Percentiles rank a stretch among this genome's conserved stretches.
These are phyloP conservation scores for Amanita muscaria DNA, from an alignment of 768 basidiomycete species.

Conservation along the genomic window DNA sequence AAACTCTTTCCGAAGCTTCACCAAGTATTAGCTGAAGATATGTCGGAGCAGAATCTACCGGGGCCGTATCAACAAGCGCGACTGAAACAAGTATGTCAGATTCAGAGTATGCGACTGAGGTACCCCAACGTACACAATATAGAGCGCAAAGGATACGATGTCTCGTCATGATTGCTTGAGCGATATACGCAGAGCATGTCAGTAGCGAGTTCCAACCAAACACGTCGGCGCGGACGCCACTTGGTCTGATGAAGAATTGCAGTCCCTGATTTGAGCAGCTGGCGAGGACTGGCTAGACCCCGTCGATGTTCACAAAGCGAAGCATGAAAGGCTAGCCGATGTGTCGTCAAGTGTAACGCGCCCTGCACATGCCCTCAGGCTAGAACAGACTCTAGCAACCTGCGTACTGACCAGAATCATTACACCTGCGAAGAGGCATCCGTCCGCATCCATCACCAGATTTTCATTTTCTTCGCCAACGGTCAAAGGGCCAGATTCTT, in stretches of 20 bases:
- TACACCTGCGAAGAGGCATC: constrained; percentile 39
- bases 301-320: constrained; percentile 41
- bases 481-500: constrained; percentile 50
- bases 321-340: constrained; percentile 59
- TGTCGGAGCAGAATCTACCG: constrained; percentile 36
- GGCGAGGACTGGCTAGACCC: constrained; percentile 20
- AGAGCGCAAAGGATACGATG: constrained; percentile 43
- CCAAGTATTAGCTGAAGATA: constrained; percentile 30
- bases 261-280: constrained; percentile 41
- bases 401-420: constrained; percentile 33
- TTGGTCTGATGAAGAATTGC: constrained; percentile 38
- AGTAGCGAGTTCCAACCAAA: constrained; percentile 55
- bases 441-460: constrained; percentile 46
- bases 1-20: constrained; percentile 15
- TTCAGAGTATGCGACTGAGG: no score
- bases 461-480: constrained; percentile 36
- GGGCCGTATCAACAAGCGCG: constrained; percentile 37
- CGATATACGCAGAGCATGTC: constrained; percentile 54
- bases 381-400: background rate
- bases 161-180: constrained; percentile 45
- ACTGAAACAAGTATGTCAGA: background rate
- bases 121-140: constrained; percentile 35
- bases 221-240: constrained; percentile 34
- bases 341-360: constrained; percentile 56
- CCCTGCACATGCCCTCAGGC: constrained; percentile 26